Conservation (phyloP, 148 eudicot species). For the Rhododendron kiyosumense region DNA sequence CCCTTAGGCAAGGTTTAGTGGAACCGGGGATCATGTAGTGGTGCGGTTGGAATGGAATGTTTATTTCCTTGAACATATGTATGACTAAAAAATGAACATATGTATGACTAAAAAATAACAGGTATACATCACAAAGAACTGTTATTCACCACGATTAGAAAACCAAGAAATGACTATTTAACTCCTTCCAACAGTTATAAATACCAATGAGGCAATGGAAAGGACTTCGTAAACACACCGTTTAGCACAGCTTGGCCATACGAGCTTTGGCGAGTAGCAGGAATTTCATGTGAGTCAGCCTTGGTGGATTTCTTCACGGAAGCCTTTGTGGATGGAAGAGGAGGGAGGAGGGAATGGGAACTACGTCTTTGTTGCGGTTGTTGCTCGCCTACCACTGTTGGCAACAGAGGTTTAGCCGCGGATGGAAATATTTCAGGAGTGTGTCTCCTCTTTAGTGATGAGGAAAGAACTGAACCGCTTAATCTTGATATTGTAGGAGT, state of each 20-base stretch:
- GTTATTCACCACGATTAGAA: too few relatives aligned
- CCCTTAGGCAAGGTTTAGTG: background rate
- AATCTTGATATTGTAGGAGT: conserved; percentile 60
- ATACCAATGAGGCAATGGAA: background rate
- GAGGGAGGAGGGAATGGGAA: conserved; percentile 73
- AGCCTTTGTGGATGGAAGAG: conserved; percentile 46
- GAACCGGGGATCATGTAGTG: background rate
- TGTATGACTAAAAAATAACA: too few relatives aligned
- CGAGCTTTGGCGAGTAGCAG: conserved; percentile 51
- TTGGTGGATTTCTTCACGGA: conserved; percentile 39
- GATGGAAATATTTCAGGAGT: conserved; percentile 56
- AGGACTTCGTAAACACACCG: conserved; percentile 31
- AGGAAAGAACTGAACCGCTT: conserved; percentile 65
- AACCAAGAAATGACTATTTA: too few relatives aligned
- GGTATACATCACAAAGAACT: too few relatives aligned
- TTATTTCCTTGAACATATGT: background rate
- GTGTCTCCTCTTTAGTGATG: conserved; percentile 72
- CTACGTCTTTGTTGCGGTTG: conserved; percentile 50
- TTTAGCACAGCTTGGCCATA: conserved; percentile 80
- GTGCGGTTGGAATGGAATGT: background rate
- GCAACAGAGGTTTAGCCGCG: conserved; percentile 50
- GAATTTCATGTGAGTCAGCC: conserved; percentile 45
- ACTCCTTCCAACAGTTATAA: background rate
- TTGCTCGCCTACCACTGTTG: conserved; percentile 40
- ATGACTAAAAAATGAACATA: background rate